phyloP scores from a whole-genome alignment of 257 asterid species.

The Salvia hispanica region DNA sequence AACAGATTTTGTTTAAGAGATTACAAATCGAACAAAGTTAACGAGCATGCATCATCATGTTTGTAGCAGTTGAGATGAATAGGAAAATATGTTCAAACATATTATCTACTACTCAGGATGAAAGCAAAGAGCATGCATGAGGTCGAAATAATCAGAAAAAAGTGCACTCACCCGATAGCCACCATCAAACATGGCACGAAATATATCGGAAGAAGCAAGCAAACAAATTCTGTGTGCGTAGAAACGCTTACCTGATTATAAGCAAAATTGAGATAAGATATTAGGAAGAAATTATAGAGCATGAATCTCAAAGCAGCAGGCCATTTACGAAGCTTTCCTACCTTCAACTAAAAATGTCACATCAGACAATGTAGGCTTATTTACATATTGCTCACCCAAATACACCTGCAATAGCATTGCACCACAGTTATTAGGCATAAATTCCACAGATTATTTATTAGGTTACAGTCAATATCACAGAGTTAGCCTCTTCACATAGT shows the following conservation, averaged over 20 bases:
- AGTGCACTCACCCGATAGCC: conserved; percentile 81
- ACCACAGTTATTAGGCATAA: conserved; percentile 5
- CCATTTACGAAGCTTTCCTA: conserved; percentile 26
- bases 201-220: conserved; percentile 97
- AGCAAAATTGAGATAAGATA: conserved; percentile 14
- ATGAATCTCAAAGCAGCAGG: conserved; percentile 17
- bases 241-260: conserved; percentile 60
- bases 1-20: conserved; percentile 3
- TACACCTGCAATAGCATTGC: conserved; percentile 60
- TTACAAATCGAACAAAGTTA: conserved; percentile 18
- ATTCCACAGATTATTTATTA: not conserved
- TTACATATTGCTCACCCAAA: conserved; percentile 83
- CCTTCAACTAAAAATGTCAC: conserved; percentile 92
- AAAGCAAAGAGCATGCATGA: not conserved
- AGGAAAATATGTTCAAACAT: not conserved
- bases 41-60: not conserved
- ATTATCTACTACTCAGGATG: no score
- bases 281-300: conserved; percentile 16
- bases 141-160: conserved; percentile 1
- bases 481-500: not conserved
- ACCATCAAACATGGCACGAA: conserved; percentile 97
- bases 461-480: not conserved
- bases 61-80: not conserved
- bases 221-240: conserved; percentile 95
- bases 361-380: conserved; percentile 70